Evolutionary conservation across 371 early-diverging fungal species (phyloP).

Genomic region (Mortierella sp.): DNA sequence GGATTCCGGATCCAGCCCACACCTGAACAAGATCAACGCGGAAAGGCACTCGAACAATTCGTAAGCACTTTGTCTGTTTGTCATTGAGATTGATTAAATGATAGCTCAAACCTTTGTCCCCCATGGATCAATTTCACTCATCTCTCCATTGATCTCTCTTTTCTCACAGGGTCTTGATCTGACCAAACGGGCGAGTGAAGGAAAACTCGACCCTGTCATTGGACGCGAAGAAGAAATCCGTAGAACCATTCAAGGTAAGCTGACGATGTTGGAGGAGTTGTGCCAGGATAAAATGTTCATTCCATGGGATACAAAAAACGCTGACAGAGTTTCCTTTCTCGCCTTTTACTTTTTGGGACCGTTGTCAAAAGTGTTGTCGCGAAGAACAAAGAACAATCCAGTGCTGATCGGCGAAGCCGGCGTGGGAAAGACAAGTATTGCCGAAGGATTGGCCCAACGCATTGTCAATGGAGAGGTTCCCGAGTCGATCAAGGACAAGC

Average conservation of each 20-base stretch:
- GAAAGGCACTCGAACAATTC: constrained; percentile 44
- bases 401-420: constrained; percentile 87
- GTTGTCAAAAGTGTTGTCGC: constrained; percentile 55
- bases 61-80: constrained; percentile 24
- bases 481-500: constrained; percentile 76
- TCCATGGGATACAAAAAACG: not conserved
- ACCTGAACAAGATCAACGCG: constrained; percentile 39
- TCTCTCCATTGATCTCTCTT: no score
- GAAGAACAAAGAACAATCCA: constrained; percentile 83
- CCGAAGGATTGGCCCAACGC: constrained; percentile 82
- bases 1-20: constrained; percentile 52
- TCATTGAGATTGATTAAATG: not conserved
- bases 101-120: no score
- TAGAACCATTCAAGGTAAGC: constrained; percentile 76
- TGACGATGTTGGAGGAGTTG: not conserved
- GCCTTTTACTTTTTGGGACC: not conserved
- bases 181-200: constrained; percentile 79
- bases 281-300: not conserved
- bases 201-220: constrained; percentile 88
- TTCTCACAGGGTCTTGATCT: constrained; percentile 65
- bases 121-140: not conserved
- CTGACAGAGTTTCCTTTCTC: not conserved
- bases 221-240: constrained; percentile 91
- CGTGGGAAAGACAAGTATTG: constrained; percentile 76
- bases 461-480: constrained; percentile 87